Conservation (phyloP, 768 basidiomycete species). For the Tylopilus vinaceipallidus region DNA sequence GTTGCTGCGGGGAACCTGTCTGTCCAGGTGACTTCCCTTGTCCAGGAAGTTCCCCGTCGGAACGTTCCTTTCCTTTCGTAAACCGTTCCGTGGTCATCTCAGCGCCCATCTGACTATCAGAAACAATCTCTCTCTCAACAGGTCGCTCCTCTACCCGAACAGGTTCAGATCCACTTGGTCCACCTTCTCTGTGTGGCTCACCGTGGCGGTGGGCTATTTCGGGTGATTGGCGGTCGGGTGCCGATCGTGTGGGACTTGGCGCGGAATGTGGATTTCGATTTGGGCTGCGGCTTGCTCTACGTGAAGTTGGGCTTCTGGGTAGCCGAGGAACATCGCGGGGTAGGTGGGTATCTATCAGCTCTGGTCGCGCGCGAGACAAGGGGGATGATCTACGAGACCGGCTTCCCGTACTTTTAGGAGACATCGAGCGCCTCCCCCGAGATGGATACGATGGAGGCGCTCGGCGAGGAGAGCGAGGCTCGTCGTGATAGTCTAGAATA, state of each 20-base stretch:
- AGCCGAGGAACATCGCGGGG: conserved; percentile 12
- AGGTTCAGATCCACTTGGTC: not conserved
- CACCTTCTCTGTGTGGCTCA: not conserved
- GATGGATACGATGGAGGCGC: conserved; percentile 9
- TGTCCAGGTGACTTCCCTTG: conserved; percentile 26
- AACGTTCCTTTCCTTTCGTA: conserved; percentile 15
- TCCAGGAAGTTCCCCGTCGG: conserved; percentile 16
- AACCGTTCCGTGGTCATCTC: conserved; percentile 6
- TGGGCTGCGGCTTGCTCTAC: conserved; percentile 15
- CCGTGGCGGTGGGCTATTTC: conserved; percentile 2
- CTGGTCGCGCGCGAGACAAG: conserved; percentile 10
- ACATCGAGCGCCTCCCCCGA: conserved; percentile 23
- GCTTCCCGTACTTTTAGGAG: conserved; percentile 20
- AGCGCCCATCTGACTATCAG: conserved; percentile 5
- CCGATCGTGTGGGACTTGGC: conserved; percentile 13
- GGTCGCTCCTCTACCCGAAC: conserved; percentile 3
- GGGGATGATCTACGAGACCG: conserved; percentile 25
- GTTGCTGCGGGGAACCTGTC: conserved; percentile 15
- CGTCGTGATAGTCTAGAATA: conserved; percentile 15
- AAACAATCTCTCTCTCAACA: not conserved
- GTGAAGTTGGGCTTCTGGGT: conserved; percentile 15
- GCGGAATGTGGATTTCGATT: not conserved
- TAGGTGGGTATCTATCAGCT: conserved; percentile 7
- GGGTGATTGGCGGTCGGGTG: conserved; percentile 1
- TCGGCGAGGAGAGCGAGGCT: conserved; percentile 15